These are phyloP conservation scores for Dimocarpus longan DNA, from an alignment of 345 rosid genomes.

Conservation along the genomic window DNA sequence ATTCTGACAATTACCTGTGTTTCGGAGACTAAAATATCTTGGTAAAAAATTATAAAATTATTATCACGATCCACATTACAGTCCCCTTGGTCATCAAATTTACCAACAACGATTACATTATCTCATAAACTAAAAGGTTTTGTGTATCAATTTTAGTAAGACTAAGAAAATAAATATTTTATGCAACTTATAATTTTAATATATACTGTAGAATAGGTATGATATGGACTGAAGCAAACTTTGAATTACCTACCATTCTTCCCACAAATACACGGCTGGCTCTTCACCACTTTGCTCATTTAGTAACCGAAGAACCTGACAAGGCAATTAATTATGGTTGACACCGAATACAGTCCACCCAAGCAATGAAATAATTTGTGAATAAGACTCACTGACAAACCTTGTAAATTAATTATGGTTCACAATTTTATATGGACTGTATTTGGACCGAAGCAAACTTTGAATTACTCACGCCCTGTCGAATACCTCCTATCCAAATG, in stretches of 20 bases:
- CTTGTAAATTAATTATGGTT: too few species aligned
- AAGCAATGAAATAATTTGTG: background rate
- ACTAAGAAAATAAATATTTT: constrained; percentile 15
- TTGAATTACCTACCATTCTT: constrained; percentile 65
- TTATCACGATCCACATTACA: constrained; percentile 66
- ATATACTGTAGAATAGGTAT: background rate
- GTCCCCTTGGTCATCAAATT: constrained; percentile 72
- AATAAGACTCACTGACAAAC: constrained; percentile 34
- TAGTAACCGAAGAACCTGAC: constrained; percentile 89
- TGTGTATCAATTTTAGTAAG: constrained; percentile 16
- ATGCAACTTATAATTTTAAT: background rate
- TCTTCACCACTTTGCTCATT: constrained; percentile 89
- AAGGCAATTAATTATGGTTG: constrained; percentile 27
- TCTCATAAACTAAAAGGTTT: constrained; percentile 67
- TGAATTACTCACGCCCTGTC: too few species aligned
- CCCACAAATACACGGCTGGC: constrained; percentile 68
- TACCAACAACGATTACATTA: constrained; percentile 83
- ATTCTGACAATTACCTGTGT: constrained; percentile 57
- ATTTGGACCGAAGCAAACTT: too few species aligned
- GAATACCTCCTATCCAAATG: too few species aligned
- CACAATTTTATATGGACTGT: too few species aligned
- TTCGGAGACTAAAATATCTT: constrained; percentile 84
- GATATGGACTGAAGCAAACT: too few species aligned
- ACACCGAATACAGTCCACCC: constrained; percentile 3
- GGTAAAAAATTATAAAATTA: constrained; percentile 77